phyloP scores from a whole-genome alignment of 176 grass and related monocot species.

The Oryza brachyantha region DNA sequence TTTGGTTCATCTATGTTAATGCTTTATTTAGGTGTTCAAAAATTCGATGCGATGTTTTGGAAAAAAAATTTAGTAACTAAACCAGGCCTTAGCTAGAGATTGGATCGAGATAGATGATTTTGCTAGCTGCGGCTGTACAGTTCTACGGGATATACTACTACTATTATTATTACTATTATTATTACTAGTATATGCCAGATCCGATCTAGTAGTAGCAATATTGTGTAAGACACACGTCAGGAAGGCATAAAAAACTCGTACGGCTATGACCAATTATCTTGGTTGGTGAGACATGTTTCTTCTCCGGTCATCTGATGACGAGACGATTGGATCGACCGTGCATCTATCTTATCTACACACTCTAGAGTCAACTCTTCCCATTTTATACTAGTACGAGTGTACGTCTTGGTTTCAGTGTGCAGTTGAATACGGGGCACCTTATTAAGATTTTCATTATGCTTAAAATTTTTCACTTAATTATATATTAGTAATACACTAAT shows the following conservation, averaged over 20 bases:
- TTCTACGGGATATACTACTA: too few species aligned
- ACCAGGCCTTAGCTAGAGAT: too few species aligned
- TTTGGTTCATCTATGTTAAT: too few species aligned
- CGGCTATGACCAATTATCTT: background rate
- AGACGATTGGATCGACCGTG: background rate
- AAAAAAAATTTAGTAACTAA: too few species aligned
- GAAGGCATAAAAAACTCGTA: background rate
- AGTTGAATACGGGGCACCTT: background rate
- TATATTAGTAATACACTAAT: too few species aligned
- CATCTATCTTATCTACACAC: background rate
- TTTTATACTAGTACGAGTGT: background rate
- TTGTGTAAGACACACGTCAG: background rate
- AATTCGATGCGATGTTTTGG: too few species aligned
- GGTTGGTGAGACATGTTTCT: background rate
- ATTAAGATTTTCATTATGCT: too few species aligned
- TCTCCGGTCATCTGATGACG: background rate
- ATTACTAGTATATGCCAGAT: background rate
- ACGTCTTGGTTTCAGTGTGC: background rate
- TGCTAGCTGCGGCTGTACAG: too few species aligned
- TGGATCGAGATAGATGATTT: too few species aligned
- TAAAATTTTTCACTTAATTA: too few species aligned
- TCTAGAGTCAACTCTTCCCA: background rate
- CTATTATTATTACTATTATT: too few species aligned
- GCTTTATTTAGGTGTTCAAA: too few species aligned
- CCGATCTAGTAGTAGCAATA: background rate